Evolutionary conservation across 2,329 filamentous ascomycete genomes (phyloP).

Genomic region (Aspergillus fumigatus): DNA sequence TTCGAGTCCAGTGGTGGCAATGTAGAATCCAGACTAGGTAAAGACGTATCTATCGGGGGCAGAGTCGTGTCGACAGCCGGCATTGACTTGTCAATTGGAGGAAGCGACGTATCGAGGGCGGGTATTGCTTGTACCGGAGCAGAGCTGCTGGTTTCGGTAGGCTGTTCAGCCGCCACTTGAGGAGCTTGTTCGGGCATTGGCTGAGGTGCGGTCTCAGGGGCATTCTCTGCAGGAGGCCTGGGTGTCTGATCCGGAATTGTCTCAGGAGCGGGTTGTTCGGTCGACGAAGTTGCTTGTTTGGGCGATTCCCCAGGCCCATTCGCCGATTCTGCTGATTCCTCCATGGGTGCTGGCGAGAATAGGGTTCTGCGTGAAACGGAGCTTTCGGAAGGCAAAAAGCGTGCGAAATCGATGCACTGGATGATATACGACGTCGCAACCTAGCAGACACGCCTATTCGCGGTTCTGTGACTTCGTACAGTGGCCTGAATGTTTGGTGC

Average conservation of each 20-base stretch:
- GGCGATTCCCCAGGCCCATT: conserved; percentile 16
- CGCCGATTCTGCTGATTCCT: conserved; percentile 16
- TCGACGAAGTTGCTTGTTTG: conserved; percentile 11
- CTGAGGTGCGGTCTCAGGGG: neutral
- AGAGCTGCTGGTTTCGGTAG: conserved; percentile 1
- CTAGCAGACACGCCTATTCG: neutral
- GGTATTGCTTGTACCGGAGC: conserved; percentile 11
- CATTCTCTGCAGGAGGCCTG: neutral
- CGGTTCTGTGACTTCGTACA: neutral
- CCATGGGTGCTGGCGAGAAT: conserved; percentile 10
- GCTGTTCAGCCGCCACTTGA: neutral
- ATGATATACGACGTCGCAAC: neutral
- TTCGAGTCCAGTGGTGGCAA: conserved; percentile 28
- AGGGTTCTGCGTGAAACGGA: neutral
- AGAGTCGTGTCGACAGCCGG: conserved; percentile 23
- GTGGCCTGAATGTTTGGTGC: neutral
- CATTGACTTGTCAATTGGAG: conserved; percentile 20
- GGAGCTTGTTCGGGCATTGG: neutral
- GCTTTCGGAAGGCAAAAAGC: neutral
- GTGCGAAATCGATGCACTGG: neutral
- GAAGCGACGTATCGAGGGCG: conserved; percentile 20
- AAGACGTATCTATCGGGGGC: conserved; percentile 23
- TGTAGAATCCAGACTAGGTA: conserved; percentile 24
- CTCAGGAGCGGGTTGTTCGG: conserved; percentile 1
- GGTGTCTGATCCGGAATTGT: neutral